phyloP scores from a whole-genome alignment of 257 asterid genomes.

The Petunia axillaris region DNA sequence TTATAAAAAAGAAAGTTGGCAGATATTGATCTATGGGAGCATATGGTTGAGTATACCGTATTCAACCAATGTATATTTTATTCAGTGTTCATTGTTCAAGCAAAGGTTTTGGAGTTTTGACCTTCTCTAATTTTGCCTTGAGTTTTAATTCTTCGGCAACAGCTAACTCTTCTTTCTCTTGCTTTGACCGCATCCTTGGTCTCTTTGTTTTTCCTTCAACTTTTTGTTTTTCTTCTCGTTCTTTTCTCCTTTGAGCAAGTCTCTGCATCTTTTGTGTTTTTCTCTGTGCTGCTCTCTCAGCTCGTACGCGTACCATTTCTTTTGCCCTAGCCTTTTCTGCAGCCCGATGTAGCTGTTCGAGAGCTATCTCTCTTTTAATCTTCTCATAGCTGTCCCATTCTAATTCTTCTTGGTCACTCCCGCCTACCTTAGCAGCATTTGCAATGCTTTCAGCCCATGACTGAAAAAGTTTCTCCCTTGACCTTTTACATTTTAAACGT shows the following conservation, averaged over 20 bases:
- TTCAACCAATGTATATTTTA: neutral
- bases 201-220: conserved; percentile 39
- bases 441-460: conserved; percentile 82
- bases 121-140: conserved; percentile 81
- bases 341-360: conserved; percentile 42
- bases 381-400: conserved; percentile 87
- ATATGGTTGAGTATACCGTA: neutral
- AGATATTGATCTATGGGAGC: neutral
- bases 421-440: conserved; percentile 75
- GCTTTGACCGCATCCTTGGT: conserved; percentile 58
- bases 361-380: conserved; percentile 55
- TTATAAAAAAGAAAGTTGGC: neutral
- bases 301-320: conserved; percentile 46
- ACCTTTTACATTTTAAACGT: conserved; percentile 77
- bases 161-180: conserved; percentile 64
- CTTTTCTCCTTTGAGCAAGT: conserved; percentile 57
- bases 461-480: conserved; percentile 59
- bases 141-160: conserved; percentile 63
- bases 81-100: neutral
- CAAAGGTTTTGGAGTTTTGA: conserved; percentile 29
- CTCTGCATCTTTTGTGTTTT: conserved; percentile 55
- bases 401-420: conserved; percentile 66
- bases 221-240: conserved; percentile 53
- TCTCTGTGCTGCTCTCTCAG: conserved; percentile 55
- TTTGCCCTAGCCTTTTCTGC: conserved; percentile 61